Percentiles rank a stretch among this genome's conserved stretches.
phyloP scores from a whole-genome alignment of 768 basidiomycete genomes.

The Rhodotorula sphaerocarpa region DNA sequence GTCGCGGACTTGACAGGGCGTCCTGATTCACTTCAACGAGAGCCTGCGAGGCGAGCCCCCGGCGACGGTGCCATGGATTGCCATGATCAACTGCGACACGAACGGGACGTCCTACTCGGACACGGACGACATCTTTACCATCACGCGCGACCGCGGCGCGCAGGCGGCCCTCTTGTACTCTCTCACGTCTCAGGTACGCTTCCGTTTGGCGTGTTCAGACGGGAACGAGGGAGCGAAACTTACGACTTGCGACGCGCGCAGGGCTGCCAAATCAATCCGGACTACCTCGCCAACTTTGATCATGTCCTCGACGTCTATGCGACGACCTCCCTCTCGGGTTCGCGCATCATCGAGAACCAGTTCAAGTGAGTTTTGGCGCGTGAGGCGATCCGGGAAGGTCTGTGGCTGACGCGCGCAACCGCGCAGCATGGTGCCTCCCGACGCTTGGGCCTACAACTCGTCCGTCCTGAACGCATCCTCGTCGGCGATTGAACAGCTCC shows the following conservation, averaged over 20 bases:
- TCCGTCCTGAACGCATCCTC: conserved; percentile 49
- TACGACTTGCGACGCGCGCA: no score
- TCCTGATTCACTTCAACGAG: conserved; percentile 75
- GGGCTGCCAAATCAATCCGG: conserved; percentile 66
- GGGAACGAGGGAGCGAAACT: no score
- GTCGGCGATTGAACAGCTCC: conserved; percentile 47
- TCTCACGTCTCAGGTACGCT: conserved; percentile 48
- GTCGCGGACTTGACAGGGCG: conserved; percentile 50
- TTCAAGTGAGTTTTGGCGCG: conserved; percentile 19
- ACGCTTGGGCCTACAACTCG: conserved; percentile 20
- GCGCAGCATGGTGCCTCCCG: conserved; percentile 20
- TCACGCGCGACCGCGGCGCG: conserved; percentile 69
- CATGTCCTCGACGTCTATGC: conserved; percentile 69
- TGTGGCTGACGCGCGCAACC: background rate
- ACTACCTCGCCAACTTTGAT: conserved; percentile 61
- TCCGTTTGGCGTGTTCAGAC: no score
- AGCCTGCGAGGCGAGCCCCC: conserved; percentile 38
- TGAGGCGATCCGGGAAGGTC: background rate
- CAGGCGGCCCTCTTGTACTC: conserved; percentile 75
- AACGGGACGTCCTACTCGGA: conserved; percentile 53
- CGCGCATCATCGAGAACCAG: conserved; percentile 46
- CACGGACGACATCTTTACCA: conserved; percentile 67
- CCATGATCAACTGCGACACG: conserved; percentile 70
- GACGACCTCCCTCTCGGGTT: conserved; percentile 56
- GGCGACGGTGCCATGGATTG: conserved; percentile 81